Base-by-base conservation (phyloP, 2,329 filamentous ascomycete species). In the Lizonia empirigonia region DNA sequence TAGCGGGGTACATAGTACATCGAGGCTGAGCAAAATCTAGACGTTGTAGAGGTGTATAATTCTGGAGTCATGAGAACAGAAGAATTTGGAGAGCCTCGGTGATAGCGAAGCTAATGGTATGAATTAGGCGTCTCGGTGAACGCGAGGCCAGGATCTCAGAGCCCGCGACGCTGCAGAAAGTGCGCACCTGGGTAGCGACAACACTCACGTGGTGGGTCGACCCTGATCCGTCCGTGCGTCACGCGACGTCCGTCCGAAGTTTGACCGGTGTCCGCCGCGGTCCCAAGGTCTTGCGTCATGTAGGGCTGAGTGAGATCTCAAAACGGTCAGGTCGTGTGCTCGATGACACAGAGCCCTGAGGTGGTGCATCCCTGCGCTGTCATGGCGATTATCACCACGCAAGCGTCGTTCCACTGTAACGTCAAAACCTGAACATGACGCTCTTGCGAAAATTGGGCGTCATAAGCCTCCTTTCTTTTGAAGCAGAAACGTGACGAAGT, bases 291-390 rank as follows among this genome's bases (percentile, higher is more conserved):
- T 38, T 44, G 49, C 42, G 49, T 47, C 49, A 47, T 42, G 44
- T 47, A 52, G 49, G 49, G 49, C 49, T 47, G 42, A 47, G 42
- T 32, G n/a, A 22, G 37, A 47, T 52, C 42, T 42, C 42, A 47
- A n/a, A n/a, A 44, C 42, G 49, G 49, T 15, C 27, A 30, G 27
- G 27, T 42, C 24, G 32, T 47, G 49, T 47, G 42, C 32, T 37
- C 33, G 26, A 37, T 34, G 37, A 38, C 37, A n/a, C n/a, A n/a
- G n/a, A n/a, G n/a, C n/a, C 33, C 37, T 32, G 33, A 27, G 18
- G 16, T 32, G 16, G 33, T 37, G 38, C 16, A 33, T 38, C 24
- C 37, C 38, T 37, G 24, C 34, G 19, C 29, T 9, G 10, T 20
- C 15, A 46, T 20, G 16, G 37, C 37, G 33, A 36, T 5, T 39